A percentile compares a stretch with the other conserved stretches of the same genome.
phyloP scores from a whole-genome alignment of 139 green algal species.

The Micractinium conductrix region DNA sequence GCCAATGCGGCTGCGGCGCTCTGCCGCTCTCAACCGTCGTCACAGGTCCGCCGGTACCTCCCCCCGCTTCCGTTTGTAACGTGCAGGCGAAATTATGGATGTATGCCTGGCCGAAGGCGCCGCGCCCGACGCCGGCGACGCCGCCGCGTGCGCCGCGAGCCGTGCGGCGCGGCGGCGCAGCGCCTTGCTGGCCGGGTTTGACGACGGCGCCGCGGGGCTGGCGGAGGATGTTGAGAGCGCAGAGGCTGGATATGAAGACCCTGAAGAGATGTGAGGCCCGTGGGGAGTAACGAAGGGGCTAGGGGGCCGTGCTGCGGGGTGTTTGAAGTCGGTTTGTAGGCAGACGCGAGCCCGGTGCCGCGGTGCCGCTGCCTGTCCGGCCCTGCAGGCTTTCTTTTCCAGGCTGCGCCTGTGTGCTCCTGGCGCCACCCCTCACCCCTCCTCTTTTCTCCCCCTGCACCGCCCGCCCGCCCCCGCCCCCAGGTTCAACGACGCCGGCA shows the following conservation, averaged over 20 bases:
- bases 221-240: conserved; percentile 77
- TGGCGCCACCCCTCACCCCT: not conserved
- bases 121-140: not conserved
- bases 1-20: too few species aligned
- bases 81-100: conserved; percentile 27
- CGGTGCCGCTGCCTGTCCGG: too few species aligned
- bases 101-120: conserved; percentile 1
- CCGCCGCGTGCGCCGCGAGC: not conserved
- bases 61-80: not conserved
- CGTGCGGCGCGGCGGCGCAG: conserved; percentile 10
- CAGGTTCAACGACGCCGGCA: conserved; percentile 56
- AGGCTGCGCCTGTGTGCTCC: not conserved
- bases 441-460: not conserved
- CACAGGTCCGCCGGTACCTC: too few species aligned
- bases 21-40: too few species aligned
- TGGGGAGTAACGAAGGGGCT: too few species aligned
- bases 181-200: conserved; percentile 1
- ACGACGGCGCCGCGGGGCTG: not conserved
- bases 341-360: not conserved
- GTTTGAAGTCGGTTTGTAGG: too few species aligned
- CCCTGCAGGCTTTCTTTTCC: not conserved
- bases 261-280: conserved; percentile 75
- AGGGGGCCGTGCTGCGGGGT: too few species aligned
- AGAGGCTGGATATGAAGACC: conserved; percentile 96
- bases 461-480: not conserved